Evolutionary conservation across 176 grass and related monocot species (phyloP).

Genomic region (Eremochloa ophiuroides): DNA sequence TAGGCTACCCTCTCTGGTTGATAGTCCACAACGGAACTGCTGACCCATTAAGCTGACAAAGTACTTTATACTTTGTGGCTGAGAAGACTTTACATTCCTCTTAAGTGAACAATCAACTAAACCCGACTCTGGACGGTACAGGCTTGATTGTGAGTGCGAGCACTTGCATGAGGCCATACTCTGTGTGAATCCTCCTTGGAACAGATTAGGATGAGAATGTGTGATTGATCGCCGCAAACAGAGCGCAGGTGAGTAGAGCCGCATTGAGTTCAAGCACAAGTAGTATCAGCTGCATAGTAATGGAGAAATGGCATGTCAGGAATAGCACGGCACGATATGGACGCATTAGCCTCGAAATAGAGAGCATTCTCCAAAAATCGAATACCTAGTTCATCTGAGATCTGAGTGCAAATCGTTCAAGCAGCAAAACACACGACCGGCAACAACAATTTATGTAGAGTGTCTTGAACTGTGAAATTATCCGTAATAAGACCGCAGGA

Average conservation of each 20-base stretch:
- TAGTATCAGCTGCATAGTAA: background rate
- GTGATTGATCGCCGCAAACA: constrained; percentile 35
- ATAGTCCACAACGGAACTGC: constrained; percentile 49
- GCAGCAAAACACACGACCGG: background rate
- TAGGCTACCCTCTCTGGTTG: constrained; percentile 49
- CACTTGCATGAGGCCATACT: constrained; percentile 30
- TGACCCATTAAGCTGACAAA: constrained; percentile 56
- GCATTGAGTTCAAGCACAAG: constrained; percentile 20
- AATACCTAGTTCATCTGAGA: background rate
- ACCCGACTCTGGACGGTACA: background rate
- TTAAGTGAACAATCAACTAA: constrained; percentile 11
- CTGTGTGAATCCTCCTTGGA: constrained; percentile 29
- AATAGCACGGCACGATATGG: background rate
- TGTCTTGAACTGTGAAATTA: background rate
- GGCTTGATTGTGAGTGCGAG: constrained; percentile 5
- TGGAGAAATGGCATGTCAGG: background rate
- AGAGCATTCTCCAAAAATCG: background rate
- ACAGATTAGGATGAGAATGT: constrained; percentile 30
- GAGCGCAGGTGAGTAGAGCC: constrained; percentile 34
- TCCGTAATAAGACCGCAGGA: background rate
- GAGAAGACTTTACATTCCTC: constrained; percentile 36
- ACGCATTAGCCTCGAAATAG: background rate
- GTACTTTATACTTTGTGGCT: constrained; percentile 34
- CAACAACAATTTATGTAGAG: background rate
- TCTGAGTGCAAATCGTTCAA: background rate